Evolutionary conservation across 2,329 filamentous ascomycete genomes (phyloP).

Genomic region (Aureobasidium sp.): DNA sequence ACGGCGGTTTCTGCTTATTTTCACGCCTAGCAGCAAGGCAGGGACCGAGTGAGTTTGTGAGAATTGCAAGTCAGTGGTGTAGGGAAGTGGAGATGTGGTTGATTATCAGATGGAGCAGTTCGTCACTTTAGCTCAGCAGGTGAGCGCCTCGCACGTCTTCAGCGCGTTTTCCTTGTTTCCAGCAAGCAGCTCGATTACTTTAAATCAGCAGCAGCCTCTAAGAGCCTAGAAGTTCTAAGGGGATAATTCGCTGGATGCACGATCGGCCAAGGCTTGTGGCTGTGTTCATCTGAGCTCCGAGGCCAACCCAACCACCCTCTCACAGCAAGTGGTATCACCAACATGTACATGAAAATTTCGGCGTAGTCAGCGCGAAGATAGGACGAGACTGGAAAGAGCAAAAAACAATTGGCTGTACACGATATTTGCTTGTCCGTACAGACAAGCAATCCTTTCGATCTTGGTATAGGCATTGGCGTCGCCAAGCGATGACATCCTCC

Average conservation of each 20-base stretch:
- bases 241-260: slow-evolving; percentile 1
- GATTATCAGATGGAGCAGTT: neutral
- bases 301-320: neutral
- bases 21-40: neutral
- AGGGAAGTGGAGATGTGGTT: neutral
- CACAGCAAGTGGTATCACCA: neutral
- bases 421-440: neutral
- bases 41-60: neutral
- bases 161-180: neutral
- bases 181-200: neutral
- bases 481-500: neutral
- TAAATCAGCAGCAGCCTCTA: neutral
- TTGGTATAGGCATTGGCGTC: neutral
- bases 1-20: neutral
- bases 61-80: neutral
- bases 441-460: neutral
- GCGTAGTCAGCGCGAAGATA: neutral
- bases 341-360: too few relatives aligned
- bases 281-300: neutral
- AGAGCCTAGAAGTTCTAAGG: neutral
- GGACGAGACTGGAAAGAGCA: accelerated
- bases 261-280: slow-evolving; percentile 6
- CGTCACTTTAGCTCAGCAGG: neutral
- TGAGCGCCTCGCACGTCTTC: slow-evolving; percentile 6
- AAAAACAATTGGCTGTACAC: neutral